phyloP scores from a whole-genome alignment of 75 land plant genomes.

The Pinus albicaulis region DNA sequence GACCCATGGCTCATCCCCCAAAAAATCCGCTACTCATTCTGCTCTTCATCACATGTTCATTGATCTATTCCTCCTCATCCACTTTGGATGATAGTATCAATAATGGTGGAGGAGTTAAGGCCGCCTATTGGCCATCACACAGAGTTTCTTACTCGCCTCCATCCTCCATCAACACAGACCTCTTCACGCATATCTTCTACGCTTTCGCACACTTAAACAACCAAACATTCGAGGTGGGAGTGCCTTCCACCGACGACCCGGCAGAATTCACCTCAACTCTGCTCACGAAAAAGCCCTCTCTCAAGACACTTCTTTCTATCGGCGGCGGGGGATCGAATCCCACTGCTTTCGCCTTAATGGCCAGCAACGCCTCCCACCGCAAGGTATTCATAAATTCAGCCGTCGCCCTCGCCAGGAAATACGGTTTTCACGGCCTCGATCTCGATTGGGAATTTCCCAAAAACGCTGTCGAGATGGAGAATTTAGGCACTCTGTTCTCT shows the following conservation, averaged over 20 bases:
- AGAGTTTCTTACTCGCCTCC: slow-evolving; percentile 2
- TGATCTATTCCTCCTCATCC: no score
- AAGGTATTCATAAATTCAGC: slow-evolving; percentile 38
- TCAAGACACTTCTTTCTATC: background rate
- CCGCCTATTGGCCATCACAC: background rate
- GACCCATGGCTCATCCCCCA: no score
- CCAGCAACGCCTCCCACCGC: slow-evolving; percentile 9
- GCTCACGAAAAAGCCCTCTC: background rate
- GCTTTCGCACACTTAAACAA: slow-evolving; percentile 33
- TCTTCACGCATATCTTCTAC: slow-evolving; percentile 53
- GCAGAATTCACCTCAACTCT: slow-evolving; percentile 46
- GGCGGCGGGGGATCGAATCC: slow-evolving; percentile 29
- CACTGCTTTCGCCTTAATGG: slow-evolving; percentile 21
- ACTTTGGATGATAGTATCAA: no score
- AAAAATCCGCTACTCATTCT: no score
- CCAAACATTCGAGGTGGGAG: slow-evolving; percentile 17
- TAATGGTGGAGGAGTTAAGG: background rate
- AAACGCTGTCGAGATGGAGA: slow-evolving; percentile 37
- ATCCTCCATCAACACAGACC: slow-evolving; percentile 25
- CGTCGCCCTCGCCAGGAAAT: slow-evolving; percentile 41
- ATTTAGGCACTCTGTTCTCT: slow-evolving; percentile 26
- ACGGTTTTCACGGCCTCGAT: slow-evolving; percentile 68
- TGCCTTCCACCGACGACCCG: background rate
- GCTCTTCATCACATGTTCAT: no score
- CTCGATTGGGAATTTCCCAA: slow-evolving; percentile 76